Conservation (phyloP, 495 filamentous ascomycete species). For the Cercophora sp. region DNA sequence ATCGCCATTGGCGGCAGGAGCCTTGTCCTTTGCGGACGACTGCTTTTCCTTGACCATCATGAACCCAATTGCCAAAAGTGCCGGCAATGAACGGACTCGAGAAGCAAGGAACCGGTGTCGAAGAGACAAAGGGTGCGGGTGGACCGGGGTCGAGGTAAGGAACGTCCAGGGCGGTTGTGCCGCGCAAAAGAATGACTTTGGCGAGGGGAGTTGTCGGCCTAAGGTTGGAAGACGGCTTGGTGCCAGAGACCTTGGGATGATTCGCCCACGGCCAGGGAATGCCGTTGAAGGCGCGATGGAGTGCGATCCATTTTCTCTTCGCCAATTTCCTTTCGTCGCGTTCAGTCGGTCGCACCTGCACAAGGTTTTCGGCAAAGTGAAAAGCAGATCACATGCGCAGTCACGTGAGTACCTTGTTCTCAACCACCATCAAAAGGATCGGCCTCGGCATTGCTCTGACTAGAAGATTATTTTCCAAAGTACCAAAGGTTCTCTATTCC, state of each 20-base stretch:
- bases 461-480: no score
- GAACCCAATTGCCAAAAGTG: neutral
- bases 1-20: slow-evolving; percentile 2
- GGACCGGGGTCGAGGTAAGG: no score
- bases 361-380: neutral
- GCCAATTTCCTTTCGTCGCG: neutral
- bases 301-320: neutral
- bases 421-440: neutral
- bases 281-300: neutral
- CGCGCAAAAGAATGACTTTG: no score
- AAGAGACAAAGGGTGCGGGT: no score
- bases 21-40: neutral
- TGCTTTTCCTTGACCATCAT: neutral
- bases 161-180: no score
- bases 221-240: neutral
- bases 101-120: no score
- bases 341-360: neutral
- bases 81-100: no score
- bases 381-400: neutral
- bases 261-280: neutral
- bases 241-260: neutral
- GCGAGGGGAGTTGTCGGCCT: no score
- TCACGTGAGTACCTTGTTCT: neutral
- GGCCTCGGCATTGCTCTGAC: neutral
- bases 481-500: no score